phyloP scores from a whole-genome alignment of 2,329 filamentous ascomycete genomes.

The Cytospora mali region DNA sequence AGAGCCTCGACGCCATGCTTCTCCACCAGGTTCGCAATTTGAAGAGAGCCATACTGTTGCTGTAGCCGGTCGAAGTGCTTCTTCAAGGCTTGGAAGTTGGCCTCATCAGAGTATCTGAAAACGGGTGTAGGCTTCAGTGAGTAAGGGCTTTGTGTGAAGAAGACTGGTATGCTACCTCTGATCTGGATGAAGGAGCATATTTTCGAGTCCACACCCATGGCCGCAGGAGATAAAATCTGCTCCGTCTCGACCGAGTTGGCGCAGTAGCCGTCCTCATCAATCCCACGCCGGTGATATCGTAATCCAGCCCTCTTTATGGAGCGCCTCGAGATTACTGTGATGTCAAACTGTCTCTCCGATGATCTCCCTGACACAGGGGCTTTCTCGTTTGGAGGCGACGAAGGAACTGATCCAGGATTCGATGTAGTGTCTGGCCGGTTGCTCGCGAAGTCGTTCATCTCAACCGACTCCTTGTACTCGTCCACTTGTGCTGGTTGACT shows the following conservation, averaged over 20 bases:
- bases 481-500: conserved; percentile 59
- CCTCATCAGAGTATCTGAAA: conserved; percentile 76
- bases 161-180: conserved; percentile 88
- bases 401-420: conserved; percentile 17
- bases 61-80: conserved; percentile 75
- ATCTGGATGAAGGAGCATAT: conserved; percentile 85
- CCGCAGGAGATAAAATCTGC: conserved; percentile 77
- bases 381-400: conserved; percentile 34
- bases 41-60: conserved; percentile 72
- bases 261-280: conserved; percentile 85
- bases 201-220: conserved; percentile 64
- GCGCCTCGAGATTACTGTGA: conserved; percentile 91
- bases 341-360: conserved; percentile 64
- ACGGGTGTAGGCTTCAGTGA: conserved; percentile 86
- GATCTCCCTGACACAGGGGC: conserved; percentile 40
- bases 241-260: conserved; percentile 96
- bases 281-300: conserved; percentile 84
- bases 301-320: conserved; percentile 85
- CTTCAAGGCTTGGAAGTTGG: conserved; percentile 77
- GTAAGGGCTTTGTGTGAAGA: conserved; percentile 94
- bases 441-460: conserved; percentile 39
- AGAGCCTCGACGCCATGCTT: conserved; percentile 81
- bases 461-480: conserved; percentile 47
- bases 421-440: conserved; percentile 25
- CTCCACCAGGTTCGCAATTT: conserved; percentile 84